Evolutionary conservation across 345 rosid species (phyloP).

Genomic region (Eucalyptus camaldulensis): DNA sequence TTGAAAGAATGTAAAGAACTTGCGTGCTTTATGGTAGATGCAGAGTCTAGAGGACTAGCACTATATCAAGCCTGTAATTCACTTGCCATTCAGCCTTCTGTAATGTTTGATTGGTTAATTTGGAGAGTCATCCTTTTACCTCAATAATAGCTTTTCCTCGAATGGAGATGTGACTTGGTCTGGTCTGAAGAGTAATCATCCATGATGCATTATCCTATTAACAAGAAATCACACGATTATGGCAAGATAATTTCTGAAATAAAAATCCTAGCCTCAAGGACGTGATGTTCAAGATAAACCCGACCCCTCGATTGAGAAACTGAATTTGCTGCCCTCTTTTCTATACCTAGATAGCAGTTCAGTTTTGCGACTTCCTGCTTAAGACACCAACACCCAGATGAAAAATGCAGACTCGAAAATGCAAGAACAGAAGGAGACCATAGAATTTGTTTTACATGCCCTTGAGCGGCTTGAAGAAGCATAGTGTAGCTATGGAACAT

Average conservation of each 20-base stretch:
- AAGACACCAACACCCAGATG: background rate
- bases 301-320: background rate
- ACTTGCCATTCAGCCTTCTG: background rate
- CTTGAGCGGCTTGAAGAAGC: background rate
- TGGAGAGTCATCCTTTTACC: background rate
- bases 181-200: background rate
- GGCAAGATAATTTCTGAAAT: background rate
- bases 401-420: background rate
- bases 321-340: background rate
- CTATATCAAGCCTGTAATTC: background rate
- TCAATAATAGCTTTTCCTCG: background rate
- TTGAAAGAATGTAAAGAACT: background rate
- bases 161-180: background rate
- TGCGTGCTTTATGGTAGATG: background rate
- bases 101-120: background rate
- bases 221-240: background rate
- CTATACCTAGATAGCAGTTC: background rate
- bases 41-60: background rate
- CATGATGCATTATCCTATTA: background rate
- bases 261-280: background rate
- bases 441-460: background rate
- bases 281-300: background rate
- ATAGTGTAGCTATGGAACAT: background rate
- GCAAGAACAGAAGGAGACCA: background rate
- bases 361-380: background rate